Percentiles rank a stretch among this genome's conserved stretches.
phyloP scores from a whole-genome alignment of 495 filamentous ascomycete genomes.

The Hyaloscypha finlandica region DNA sequence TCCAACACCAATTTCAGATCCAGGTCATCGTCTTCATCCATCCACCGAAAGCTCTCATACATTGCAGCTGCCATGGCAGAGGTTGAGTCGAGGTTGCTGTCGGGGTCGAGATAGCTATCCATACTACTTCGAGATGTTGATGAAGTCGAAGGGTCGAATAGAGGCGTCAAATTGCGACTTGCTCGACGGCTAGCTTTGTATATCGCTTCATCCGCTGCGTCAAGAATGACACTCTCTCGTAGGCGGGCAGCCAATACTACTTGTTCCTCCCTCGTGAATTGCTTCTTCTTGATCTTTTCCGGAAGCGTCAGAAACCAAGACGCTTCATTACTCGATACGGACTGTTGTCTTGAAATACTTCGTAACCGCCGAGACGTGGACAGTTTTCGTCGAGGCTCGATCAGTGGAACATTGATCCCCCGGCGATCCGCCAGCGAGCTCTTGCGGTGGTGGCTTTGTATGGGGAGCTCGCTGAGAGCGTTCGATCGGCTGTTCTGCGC shows the following conservation, averaged over 20 bases:
- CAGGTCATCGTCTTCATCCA: conserved; percentile 76
- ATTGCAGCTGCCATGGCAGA: conserved; percentile 37
- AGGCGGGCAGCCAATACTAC: conserved; percentile 57
- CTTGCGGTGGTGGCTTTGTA: conserved; percentile 25
- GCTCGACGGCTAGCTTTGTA: conserved; percentile 50
- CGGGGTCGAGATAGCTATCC: conserved; percentile 13
- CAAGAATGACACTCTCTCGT: conserved; percentile 60
- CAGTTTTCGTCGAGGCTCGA: conserved; percentile 30
- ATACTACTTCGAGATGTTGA: conserved; percentile 15
- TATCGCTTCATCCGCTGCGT: conserved; percentile 70
- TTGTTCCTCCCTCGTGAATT: conserved; percentile 76
- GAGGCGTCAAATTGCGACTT: conserved; percentile 38
- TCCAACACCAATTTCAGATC: conserved; percentile 65
- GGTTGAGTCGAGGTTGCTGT: conserved; percentile 25
- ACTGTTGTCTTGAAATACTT: conserved; percentile 27
- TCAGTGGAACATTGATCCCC: conserved; percentile 28
- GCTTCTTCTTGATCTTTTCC: conserved; percentile 67
- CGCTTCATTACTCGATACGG: conserved; percentile 50
- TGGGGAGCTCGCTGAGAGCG: conserved; percentile 29
- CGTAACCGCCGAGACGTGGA: conserved; percentile 26
- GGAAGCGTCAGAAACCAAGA: conserved; percentile 72
- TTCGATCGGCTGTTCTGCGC: conserved; percentile 46
- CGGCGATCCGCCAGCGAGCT: conserved; percentile 30
- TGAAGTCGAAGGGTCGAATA: conserved; percentile 29
- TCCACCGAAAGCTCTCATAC: conserved; percentile 74